Conservation (phyloP, 257 asterid genomes). For the Craterostigma plantagineum region DNA sequence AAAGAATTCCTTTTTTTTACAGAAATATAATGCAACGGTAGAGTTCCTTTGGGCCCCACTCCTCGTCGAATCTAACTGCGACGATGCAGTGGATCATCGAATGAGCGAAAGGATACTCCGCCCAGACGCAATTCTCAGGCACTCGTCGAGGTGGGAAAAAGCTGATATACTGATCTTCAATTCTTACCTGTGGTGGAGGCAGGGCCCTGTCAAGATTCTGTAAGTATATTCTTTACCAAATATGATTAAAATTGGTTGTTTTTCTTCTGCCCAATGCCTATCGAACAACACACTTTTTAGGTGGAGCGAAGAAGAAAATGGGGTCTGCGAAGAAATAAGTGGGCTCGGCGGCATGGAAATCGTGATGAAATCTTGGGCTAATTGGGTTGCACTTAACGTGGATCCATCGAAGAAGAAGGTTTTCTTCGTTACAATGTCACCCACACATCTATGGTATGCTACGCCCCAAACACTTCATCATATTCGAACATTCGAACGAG, state of each 20-base stretch:
- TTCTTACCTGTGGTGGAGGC: constrained; percentile 94
- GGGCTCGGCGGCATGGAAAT: constrained; percentile 84
- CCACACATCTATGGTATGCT: constrained; percentile 64
- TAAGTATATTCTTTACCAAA: constrained; percentile 34
- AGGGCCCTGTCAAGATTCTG: constrained; percentile 66
- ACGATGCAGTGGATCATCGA: constrained; percentile 75
- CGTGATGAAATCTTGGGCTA: constrained; percentile 88
- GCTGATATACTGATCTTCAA: constrained; percentile 87
- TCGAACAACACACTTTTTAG: constrained; percentile 19
- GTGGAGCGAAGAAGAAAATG: constrained; percentile 56
- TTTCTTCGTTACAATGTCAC: constrained; percentile 90
- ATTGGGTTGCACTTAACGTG: constrained; percentile 47
- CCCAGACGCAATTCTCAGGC: constrained; percentile 62
- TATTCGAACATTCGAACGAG: neutral
- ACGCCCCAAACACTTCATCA: neutral
- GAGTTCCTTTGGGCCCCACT: constrained; percentile 97
- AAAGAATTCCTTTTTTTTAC: neutral
- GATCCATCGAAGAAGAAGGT: constrained; percentile 51
- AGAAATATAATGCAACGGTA: constrained; percentile 75
- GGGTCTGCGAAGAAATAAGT: constrained; percentile 55
- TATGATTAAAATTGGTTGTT: neutral
- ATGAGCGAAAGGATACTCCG: constrained; percentile 58
- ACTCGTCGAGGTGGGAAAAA: constrained; percentile 65
- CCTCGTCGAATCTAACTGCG: constrained; percentile 86
- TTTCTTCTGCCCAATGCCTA: too few species aligned